Percentiles rank a stretch among this genome's conserved stretches.
Conservation (phyloP, 768 basidiomycete species). For the Lentinula lateritia region DNA sequence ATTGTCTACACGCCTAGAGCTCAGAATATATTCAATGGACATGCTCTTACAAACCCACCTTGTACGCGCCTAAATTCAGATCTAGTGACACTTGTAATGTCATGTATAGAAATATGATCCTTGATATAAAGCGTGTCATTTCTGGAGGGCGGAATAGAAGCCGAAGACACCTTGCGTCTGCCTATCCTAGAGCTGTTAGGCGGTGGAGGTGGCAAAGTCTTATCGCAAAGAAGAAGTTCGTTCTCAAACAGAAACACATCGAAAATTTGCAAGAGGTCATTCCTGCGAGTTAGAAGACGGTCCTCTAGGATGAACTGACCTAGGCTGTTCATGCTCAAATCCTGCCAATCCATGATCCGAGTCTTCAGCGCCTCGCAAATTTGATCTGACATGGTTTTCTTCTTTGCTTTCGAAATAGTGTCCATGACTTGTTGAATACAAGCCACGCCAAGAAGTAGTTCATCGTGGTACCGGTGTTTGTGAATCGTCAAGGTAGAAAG, state of each 20-base stretch:
- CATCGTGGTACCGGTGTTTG: neutral
- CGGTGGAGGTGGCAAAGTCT: neutral
- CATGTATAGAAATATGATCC: neutral
- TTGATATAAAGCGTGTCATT: neutral
- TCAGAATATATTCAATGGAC: neutral
- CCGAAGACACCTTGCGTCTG: neutral
- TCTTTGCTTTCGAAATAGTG: neutral
- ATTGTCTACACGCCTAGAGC: neutral
- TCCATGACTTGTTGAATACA: neutral
- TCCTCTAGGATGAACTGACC: neutral
- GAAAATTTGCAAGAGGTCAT: neutral
- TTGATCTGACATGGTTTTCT: neutral
- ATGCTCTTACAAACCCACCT: neutral
- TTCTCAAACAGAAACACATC: constrained; percentile 6
- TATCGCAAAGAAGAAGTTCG: constrained; percentile 1
- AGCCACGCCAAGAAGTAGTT: neutral
- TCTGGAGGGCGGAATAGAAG: neutral
- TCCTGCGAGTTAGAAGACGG: neutral
- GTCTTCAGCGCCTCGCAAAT: neutral
- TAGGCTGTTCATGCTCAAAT: neutral
- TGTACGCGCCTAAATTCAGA: neutral
- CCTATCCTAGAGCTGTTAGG: neutral
- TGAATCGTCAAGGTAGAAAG: neutral
- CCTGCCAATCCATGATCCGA: constrained; percentile 2
- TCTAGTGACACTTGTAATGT: neutral